These are phyloP conservation scores for Exophiala sp. DNA, from an alignment of 2,329 filamentous ascomycete genomes.

Conservation along the genomic window DNA sequence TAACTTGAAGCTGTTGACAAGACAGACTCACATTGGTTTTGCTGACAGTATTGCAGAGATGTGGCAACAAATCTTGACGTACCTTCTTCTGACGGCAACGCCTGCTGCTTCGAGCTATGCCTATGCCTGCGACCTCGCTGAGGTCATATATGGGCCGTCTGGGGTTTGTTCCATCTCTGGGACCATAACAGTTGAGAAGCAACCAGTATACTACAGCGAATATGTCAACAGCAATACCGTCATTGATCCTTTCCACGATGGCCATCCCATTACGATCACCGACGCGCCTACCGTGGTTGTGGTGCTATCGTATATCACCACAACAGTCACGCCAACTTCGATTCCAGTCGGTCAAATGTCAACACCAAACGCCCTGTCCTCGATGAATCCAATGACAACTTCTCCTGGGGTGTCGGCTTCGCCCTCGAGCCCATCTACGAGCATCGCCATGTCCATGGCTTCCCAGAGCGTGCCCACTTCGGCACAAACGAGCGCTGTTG, in stretches of 20 bases:
- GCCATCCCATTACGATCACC: neutral
- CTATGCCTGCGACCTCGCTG: neutral
- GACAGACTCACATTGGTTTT: too few relatives aligned
- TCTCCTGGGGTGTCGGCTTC: too few relatives aligned
- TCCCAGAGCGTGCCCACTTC: neutral
- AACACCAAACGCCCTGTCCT: neutral
- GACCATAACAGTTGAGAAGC: neutral
- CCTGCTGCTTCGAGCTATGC: neutral
- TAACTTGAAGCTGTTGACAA: too few relatives aligned
- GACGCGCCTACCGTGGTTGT: too few relatives aligned
- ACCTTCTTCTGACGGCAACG: too few relatives aligned
- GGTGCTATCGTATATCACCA: too few relatives aligned
- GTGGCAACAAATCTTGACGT: too few relatives aligned
- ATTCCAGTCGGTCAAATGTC: neutral
- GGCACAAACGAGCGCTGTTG: too few relatives aligned
- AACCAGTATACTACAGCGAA: slow-evolving; percentile 6
- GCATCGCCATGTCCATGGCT: neutral
- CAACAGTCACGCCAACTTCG: neutral
- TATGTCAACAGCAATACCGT: neutral
- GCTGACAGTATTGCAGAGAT: too few relatives aligned
- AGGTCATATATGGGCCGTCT: neutral
- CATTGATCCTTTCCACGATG: neutral
- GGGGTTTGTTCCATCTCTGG: neutral
- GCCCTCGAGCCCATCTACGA: neutral
- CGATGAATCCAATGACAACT: too few relatives aligned